Conservation (phyloP, 1,139 yeast genomes). For the Kluyveromyces sp. region DNA sequence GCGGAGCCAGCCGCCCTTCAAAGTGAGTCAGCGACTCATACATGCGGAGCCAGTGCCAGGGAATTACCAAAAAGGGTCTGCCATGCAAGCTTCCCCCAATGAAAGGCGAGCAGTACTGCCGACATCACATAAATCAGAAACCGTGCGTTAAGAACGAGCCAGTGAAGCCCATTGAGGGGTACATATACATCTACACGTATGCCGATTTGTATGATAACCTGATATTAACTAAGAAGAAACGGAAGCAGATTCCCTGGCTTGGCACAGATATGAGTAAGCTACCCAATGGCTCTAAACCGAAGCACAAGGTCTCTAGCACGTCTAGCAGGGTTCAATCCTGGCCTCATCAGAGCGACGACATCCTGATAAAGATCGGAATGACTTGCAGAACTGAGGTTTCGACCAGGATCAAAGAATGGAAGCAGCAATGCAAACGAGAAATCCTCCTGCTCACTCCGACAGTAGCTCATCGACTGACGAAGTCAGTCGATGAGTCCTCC, state of each 20-base stretch:
- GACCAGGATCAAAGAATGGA: slow-evolving; percentile 27
- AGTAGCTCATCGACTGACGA: background rate
- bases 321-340: no score
- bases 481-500: background rate
- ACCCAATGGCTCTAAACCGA: slow-evolving; percentile 3
- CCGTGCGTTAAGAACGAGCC: background rate
- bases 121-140: slow-evolving; percentile 2
- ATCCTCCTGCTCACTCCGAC: slow-evolving; percentile 25
- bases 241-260: slow-evolving; percentile 20
- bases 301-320: slow-evolving; percentile 8
- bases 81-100: slow-evolving; percentile 21
- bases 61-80: slow-evolving; percentile 21
- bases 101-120: slow-evolving; percentile 13
- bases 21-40: background rate
- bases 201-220: slow-evolving; percentile 18
- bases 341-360: slow-evolving; percentile 15
- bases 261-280: slow-evolving; percentile 22
- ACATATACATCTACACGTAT: slow-evolving; percentile 30
- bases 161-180: slow-evolving; percentile 13
- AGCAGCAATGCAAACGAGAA: slow-evolving; percentile 22
- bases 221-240: slow-evolving; percentile 10
- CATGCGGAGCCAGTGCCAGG: slow-evolving; percentile 17
- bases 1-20: background rate
- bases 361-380: slow-evolving; percentile 30
- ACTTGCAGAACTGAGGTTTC: slow-evolving; percentile 23